phyloP scores from a whole-genome alignment of 2,329 filamentous ascomycete species.

The Balansia obtecta region DNA sequence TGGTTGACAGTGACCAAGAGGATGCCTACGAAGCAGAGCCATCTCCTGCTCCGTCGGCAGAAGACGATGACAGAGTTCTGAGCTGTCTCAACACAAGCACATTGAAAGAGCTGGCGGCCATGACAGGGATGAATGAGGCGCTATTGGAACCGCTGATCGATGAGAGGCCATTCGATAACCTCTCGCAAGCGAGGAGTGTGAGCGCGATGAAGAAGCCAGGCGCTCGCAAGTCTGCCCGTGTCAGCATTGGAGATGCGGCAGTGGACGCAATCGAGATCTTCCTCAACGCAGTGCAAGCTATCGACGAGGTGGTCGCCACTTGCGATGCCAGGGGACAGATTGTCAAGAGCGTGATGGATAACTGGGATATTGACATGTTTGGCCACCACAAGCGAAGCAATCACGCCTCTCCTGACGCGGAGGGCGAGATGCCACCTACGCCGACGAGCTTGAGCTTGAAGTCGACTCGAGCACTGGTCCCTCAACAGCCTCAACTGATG shows the following conservation, averaged over 20 bases:
- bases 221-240: conserved; percentile 31
- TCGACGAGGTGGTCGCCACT: conserved; percentile 66
- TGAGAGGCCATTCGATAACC: conserved; percentile 58
- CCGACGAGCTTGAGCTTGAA: conserved; percentile 26
- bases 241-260: conserved; percentile 39
- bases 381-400: conserved; percentile 26
- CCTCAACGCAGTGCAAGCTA: conserved; percentile 66
- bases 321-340: conserved; percentile 61
- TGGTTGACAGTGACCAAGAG: conserved; percentile 28
- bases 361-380: conserved; percentile 36
- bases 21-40: conserved; percentile 27
- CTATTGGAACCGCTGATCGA: conserved; percentile 57
- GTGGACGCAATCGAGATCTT: conserved; percentile 52
- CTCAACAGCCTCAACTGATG: conserved; percentile 65
- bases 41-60: conserved; percentile 16
- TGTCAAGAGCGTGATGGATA: conserved; percentile 32
- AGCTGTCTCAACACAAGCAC: conserved; percentile 75
- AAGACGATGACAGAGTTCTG: conserved; percentile 42
- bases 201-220: conserved; percentile 37
- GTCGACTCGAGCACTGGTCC: conserved; percentile 30
- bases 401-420: conserved; percentile 17
- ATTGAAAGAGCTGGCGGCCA: conserved; percentile 64
- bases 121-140: conserved; percentile 62
- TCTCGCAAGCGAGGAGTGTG: conserved; percentile 56
- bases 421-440: conserved; percentile 28